Evolutionary conservation across 495 filamentous ascomycete species (phyloP).

Genomic region (Amniculicola lignicola): DNA sequence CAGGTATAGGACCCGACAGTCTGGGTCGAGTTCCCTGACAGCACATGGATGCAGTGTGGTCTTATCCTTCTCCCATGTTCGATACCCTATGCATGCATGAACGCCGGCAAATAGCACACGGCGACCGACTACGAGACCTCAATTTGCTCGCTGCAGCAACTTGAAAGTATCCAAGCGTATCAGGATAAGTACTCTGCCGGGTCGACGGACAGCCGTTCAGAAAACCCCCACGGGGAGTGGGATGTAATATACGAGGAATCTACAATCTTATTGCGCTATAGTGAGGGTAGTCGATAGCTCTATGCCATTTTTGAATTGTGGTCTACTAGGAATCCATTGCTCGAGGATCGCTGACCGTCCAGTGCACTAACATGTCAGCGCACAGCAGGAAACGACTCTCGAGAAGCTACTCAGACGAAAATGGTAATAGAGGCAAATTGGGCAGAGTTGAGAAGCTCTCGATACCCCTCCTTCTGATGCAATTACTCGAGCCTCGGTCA

Average conservation of each 20-base stretch:
- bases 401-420: too few species aligned
- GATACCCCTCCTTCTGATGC: too few species aligned
- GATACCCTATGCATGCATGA: constrained; percentile 20
- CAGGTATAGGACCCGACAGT: not conserved
- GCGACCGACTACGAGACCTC: constrained; percentile 16
- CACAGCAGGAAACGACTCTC: too few species aligned
- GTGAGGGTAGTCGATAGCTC: too few species aligned
- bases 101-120: constrained; percentile 28
- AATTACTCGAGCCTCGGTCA: too few species aligned
- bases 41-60: constrained; percentile 5
- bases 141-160: not conserved
- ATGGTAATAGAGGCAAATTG: too few species aligned
- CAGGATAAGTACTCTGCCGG: constrained; percentile 7
- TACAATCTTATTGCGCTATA: too few species aligned
- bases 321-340: too few species aligned
- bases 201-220: constrained; percentile 2
- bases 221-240: constrained; percentile 11
- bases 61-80: not conserved
- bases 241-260: constrained; percentile 3
- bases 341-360: too few species aligned
- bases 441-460: too few species aligned
- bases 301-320: too few species aligned
- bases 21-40: not conserved
- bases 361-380: too few species aligned
- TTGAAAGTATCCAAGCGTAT: not conserved